Conservation (phyloP, 768 basidiomycete species). For the Boletus rex-veris region DNA sequence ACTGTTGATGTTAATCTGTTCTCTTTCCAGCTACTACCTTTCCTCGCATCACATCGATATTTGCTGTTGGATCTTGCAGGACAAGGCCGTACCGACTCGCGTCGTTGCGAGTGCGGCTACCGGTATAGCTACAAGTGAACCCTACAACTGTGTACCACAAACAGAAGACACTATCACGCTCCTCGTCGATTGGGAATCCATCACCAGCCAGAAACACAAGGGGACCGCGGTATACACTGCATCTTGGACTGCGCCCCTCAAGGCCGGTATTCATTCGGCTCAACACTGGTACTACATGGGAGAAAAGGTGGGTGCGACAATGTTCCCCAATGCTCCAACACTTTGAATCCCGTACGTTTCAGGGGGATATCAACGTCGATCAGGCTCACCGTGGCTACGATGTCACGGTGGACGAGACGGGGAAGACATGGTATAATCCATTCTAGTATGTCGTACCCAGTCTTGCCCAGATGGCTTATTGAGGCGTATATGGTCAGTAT, state of each 20-base stretch:
- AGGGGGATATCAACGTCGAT: slow-evolving; percentile 92
- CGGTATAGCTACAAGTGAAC: slow-evolving; percentile 86
- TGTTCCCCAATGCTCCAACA: not conserved
- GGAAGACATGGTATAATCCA: slow-evolving; percentile 85
- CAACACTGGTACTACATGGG: slow-evolving; percentile 97
- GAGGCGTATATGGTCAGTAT: slow-evolving; percentile 49
- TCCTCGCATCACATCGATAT: slow-evolving; percentile 94
- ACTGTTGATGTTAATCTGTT: not conserved
- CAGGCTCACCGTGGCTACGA: slow-evolving; percentile 95
- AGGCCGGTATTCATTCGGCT: slow-evolving; percentile 84
- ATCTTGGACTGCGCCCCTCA: slow-evolving; percentile 90
- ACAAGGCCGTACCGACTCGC: slow-evolving; percentile 70
- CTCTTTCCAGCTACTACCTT: slow-evolving; percentile 72
- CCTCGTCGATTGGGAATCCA: slow-evolving; percentile 89
- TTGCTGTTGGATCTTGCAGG: slow-evolving; percentile 81
- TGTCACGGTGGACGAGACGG: slow-evolving; percentile 79
- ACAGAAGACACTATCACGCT: slow-evolving; percentile 96
- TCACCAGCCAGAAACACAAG: slow-evolving; percentile 66
- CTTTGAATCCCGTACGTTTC: slow-evolving; percentile 1
- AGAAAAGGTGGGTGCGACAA: slow-evolving; percentile 57
- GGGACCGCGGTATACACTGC: slow-evolving; percentile 93
- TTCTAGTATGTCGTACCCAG: slow-evolving; percentile 68
- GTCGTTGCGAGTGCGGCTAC: slow-evolving; percentile 90
- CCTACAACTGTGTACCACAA: slow-evolving; percentile 79
- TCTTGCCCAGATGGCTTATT: not conserved